phyloP scores from a whole-genome alignment of 345 rosid species.

The Citrus trifoliata region DNA sequence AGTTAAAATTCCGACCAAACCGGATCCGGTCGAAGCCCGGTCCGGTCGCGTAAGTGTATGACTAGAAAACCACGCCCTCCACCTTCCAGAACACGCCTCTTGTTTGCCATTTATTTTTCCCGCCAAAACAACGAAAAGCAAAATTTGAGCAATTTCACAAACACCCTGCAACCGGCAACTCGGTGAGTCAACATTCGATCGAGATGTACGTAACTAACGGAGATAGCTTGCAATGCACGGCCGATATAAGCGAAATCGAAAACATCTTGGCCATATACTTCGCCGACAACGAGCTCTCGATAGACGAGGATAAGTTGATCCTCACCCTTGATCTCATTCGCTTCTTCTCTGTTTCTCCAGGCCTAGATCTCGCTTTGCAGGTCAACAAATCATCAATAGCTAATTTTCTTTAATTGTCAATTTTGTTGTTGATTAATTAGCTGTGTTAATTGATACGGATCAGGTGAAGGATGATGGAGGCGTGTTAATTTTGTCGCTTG shows the following conservation, averaged over 20 bases:
- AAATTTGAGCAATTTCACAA: slow-evolving; percentile 11
- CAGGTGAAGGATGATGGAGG: slow-evolving; percentile 71
- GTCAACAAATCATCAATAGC: slow-evolving; percentile 22
- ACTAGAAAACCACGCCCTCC: background rate
- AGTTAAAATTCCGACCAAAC: too few species aligned
- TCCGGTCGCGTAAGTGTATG: background rate
- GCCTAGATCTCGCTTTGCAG: slow-evolving; percentile 57
- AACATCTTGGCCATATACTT: slow-evolving; percentile 51
- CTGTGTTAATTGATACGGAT: slow-evolving; percentile 6
- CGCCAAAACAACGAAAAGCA: slow-evolving; percentile 22
- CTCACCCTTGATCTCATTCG: slow-evolving; percentile 58
- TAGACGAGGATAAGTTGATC: slow-evolving; percentile 48
- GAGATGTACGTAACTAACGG: slow-evolving; percentile 34
- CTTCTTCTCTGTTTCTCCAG: slow-evolving; percentile 59
- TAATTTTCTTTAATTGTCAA: background rate
- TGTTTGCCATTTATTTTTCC: background rate
- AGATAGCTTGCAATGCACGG: slow-evolving; percentile 21
- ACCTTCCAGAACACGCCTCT: background rate
- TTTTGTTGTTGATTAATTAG: background rate
- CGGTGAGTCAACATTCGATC: background rate
- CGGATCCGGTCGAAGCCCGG: too few species aligned
- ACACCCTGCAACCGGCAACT: background rate
- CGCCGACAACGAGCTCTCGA: slow-evolving; percentile 50
- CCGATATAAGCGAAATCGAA: slow-evolving; percentile 34
- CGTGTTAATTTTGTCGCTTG: slow-evolving; percentile 51